A percentile compares a stretch with the other conserved stretches of the same genome.
These are phyloP conservation scores for Dactylellina cionopaga DNA, from an alignment of 2,329 filamentous ascomycete species.

Conservation along the genomic window DNA sequence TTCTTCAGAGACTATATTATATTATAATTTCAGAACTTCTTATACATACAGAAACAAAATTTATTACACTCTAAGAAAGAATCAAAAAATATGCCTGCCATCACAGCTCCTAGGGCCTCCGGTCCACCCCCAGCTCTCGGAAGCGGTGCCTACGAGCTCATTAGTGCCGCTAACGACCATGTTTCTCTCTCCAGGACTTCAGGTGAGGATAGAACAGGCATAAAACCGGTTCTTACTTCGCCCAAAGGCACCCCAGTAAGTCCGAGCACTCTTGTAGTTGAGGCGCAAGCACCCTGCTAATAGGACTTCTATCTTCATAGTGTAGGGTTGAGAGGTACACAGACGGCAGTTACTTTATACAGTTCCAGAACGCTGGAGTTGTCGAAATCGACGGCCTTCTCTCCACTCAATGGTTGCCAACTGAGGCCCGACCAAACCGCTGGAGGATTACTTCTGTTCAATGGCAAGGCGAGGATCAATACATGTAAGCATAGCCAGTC, in stretches of 20 bases:
- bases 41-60: too few species aligned
- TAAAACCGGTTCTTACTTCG: too few species aligned
- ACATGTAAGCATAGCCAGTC: conserved; percentile 39
- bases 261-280: too few species aligned
- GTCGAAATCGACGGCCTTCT: conserved; percentile 11
- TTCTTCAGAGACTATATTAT: too few species aligned
- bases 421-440: not conserved
- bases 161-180: conserved; percentile 12
- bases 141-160: conserved; percentile 26
- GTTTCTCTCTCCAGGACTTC: conserved; percentile 19
- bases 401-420: conserved; percentile 13
- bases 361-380: conserved; percentile 14
- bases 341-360: conserved; percentile 27
- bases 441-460: conserved; percentile 34
- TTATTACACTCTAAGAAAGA: conserved; percentile 1
- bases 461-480: conserved; percentile 28
- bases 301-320: not conserved
- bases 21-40: too few species aligned
- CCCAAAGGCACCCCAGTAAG: too few species aligned
- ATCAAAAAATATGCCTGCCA: conserved; percentile 32
- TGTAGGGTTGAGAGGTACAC: conserved; percentile 26
- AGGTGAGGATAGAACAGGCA: conserved; percentile 39
- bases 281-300: too few species aligned
- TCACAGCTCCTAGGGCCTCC: not conserved
- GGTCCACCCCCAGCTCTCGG: conserved; percentile 17